Conservation (phyloP, 129 eudicot species). For the Deinandra increscens region DNA sequence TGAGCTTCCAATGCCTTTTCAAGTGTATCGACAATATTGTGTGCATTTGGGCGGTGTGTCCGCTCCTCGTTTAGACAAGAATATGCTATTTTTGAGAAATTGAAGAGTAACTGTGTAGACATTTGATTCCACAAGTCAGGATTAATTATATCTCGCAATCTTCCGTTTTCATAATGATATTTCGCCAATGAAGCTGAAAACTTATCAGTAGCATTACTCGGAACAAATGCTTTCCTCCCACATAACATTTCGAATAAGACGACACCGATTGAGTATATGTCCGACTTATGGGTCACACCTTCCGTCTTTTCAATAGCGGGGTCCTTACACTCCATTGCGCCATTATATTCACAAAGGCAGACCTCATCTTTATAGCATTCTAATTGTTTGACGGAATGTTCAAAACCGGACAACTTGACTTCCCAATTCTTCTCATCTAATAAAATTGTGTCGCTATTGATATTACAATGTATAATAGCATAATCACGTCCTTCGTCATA, state of each 20-base stretch:
- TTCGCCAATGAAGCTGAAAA: neutral
- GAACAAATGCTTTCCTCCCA: too few species aligned
- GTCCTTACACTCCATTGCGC: neutral
- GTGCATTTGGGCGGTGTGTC: too few species aligned
- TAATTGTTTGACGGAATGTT: neutral
- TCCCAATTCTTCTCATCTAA: neutral
- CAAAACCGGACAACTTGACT: slow-evolving; percentile 4
- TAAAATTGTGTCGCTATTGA: too few species aligned
- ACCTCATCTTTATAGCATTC: neutral
- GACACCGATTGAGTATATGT: too few species aligned
- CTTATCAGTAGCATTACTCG: neutral
- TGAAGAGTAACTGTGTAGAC: neutral
- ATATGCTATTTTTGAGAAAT: neutral
- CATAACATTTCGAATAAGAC: too few species aligned
- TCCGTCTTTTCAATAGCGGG: neutral
- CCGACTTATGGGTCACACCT: too few species aligned
- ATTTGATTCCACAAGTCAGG: neutral
- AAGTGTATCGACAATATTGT: too few species aligned
- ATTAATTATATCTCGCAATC: neutral
- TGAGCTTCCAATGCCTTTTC: too few species aligned
- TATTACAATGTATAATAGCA: too few species aligned
- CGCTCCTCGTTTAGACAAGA: too few species aligned
- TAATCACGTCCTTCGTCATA: too few species aligned
- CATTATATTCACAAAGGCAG: neutral
- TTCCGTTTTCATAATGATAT: neutral